Evolutionary conservation across 148 eudicot species (phyloP).

Genomic region (Rhododendron williamsianum): DNA sequence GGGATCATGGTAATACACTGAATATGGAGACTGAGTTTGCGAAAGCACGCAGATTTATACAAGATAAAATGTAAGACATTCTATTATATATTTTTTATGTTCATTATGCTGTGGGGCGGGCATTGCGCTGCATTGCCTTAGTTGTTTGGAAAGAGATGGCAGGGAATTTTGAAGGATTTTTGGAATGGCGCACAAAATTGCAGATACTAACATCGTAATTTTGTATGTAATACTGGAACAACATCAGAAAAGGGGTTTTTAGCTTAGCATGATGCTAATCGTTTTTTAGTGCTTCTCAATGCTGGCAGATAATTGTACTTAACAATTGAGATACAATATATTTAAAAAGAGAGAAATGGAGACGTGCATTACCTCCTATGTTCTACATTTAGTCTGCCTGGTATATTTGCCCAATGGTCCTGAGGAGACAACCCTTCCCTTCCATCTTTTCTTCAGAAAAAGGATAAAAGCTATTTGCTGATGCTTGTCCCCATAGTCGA

Average conservation of each 20-base stretch:
- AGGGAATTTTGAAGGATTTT: background rate
- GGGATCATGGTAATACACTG: constrained; percentile 36
- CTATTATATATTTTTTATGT: background rate
- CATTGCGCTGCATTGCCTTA: background rate
- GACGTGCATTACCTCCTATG: background rate
- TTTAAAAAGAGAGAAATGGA: background rate
- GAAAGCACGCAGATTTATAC: constrained; percentile 46
- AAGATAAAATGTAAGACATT: constrained; percentile 63
- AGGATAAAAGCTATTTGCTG: background rate
- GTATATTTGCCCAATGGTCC: background rate
- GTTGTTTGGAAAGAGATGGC: background rate
- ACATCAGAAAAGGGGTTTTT: background rate
- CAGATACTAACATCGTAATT: background rate
- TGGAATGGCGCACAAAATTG: background rate
- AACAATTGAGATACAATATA: background rate
- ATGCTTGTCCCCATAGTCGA: background rate
- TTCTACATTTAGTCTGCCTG: background rate
- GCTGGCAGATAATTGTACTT: background rate
- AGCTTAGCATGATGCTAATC: background rate
- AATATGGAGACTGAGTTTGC: constrained; percentile 40
- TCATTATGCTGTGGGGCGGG: background rate
- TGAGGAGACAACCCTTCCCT: background rate
- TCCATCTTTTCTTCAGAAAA: background rate
- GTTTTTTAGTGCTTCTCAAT: background rate
- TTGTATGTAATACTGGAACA: background rate